These are phyloP conservation scores for Malbranchea cinnamomea DNA, from an alignment of 2,329 filamentous ascomycete genomes.

Conservation along the genomic window DNA sequence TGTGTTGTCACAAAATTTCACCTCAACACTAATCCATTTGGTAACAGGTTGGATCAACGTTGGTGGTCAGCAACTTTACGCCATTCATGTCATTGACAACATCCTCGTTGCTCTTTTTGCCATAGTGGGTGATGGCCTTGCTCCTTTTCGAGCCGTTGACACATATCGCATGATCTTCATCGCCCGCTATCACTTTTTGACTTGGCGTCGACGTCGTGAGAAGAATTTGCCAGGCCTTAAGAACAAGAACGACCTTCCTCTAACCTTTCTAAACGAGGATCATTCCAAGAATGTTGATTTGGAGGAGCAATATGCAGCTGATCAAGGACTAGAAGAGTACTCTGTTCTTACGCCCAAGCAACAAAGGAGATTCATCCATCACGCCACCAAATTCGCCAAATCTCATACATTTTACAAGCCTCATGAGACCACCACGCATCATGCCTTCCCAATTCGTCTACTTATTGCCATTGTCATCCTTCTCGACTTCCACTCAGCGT, in stretches of 20 bases:
- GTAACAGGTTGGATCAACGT: conserved; percentile 61
- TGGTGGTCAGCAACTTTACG: conserved; percentile 53
- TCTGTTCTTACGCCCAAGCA: conserved; percentile 51
- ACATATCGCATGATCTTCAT: conserved; percentile 83
- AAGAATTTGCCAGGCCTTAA: conserved; percentile 45
- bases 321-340: conserved; percentile 28
- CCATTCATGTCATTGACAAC: conserved; percentile 56
- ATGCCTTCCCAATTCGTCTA: conserved; percentile 59
- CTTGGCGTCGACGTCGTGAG: conserved; percentile 51
- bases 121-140: conserved; percentile 54
- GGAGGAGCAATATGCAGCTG: conserved; percentile 31
- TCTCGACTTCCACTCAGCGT: conserved; percentile 61
- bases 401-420: conserved; percentile 84
- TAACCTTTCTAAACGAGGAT: conserved; percentile 51
- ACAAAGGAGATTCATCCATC: conserved; percentile 55
- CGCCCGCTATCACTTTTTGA: conserved; percentile 53
- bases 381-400: conserved; percentile 65
- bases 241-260: conserved; percentile 57
- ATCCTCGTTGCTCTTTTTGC: conserved; percentile 56
- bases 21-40: background rate
- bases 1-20: background rate
- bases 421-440: conserved; percentile 69
- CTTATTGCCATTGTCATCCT: conserved; percentile 66
- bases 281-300: conserved; percentile 38
- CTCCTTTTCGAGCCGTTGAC: conserved; percentile 62